Base-by-base conservation (phyloP, 1,284 basidiomycete species). In the Melanopsichium pennsylvanicum region DNA sequence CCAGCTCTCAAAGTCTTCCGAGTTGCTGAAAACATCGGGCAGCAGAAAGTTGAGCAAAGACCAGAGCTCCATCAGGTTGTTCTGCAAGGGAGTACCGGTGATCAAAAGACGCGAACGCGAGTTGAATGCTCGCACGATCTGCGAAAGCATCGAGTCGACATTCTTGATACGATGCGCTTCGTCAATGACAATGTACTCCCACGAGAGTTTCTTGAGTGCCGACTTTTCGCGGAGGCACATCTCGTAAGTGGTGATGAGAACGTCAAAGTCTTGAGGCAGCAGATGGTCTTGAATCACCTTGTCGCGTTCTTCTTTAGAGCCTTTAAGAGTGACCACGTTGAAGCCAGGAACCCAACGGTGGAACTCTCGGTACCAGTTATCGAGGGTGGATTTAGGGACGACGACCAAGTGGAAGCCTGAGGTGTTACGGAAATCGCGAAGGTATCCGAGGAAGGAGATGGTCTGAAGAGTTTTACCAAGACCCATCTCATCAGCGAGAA, bases 151-250 rank as follows among this genome's bases (percentile, higher is more conserved):
- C 25, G 93, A 97, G 81, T 98, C 93, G 75, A 95, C 93, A 76
- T 98, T 98, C 85, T 98, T 98, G 87, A 99, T 98, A 32, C 95
- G 90, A 80, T 98, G 96, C 0, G 95, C 96, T 83, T 99, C 96
- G 83, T 99, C 95, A 78, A 99, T 98, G 72, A 93, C 87, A 82
- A 98, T 97, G 83, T 98, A 98, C 83, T 96, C 92, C 85, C 97
- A 98, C 0, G 90, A 90, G 78, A 97, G 92, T 82, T 95, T 96
- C 83, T 92, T 93, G 72, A 98, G 86, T 0, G 90, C 87, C 22
- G 87, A 86, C 83, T 94, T 93, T 80, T 98, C 96, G 74, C 96
- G 92, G 59, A 98, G 86, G 81, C 93, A 97, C 75, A 98, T 91
- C 82, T 99, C 96, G 84, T 98, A 98, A 0, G 93, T 92, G 1